Evolutionary conservation across 1,284 basidiomycete species (phyloP).

Genomic region (Tylopilus sp.): DNA sequence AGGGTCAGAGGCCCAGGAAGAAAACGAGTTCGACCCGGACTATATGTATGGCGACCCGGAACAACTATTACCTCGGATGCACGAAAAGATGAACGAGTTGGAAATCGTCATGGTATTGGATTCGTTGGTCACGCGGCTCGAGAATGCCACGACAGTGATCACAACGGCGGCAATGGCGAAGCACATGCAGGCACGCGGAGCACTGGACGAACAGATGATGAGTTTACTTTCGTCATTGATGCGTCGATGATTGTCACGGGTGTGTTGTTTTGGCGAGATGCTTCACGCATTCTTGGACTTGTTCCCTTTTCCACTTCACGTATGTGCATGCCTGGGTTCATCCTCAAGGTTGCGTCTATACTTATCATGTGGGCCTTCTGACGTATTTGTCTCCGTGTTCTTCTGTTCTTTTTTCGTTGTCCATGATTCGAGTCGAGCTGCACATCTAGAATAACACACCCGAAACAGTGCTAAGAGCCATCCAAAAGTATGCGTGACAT

Average conservation of each 20-base stretch:
- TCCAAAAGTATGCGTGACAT: too few relatives aligned
- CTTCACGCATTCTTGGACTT: background rate
- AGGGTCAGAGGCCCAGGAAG: slow-evolving; percentile 31
- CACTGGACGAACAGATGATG: slow-evolving; percentile 49
- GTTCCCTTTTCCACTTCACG: background rate
- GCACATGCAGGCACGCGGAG: slow-evolving; percentile 30
- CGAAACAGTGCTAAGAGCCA: too few relatives aligned
- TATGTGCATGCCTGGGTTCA: background rate
- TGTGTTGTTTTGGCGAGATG: background rate
- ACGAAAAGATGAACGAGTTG: slow-evolving; percentile 70
- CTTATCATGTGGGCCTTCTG: background rate
- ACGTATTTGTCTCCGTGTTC: background rate
- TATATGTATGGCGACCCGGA: slow-evolving; percentile 59
- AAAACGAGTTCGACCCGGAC: slow-evolving; percentile 34
- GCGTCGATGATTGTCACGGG: slow-evolving; percentile 8
- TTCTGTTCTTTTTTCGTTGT: background rate
- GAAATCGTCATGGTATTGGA: slow-evolving; percentile 77
- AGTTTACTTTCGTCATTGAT: slow-evolving; percentile 35
- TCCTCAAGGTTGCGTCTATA: background rate
- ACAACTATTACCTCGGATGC: slow-evolving; percentile 68
- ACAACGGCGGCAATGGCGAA: slow-evolving; percentile 31
- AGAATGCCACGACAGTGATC: slow-evolving; percentile 73
- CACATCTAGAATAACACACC: background rate
- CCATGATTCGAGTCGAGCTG: background rate
- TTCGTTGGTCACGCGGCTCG: slow-evolving; percentile 70